A percentile compares a stretch with the other conserved stretches of the same genome.
phyloP scores from a whole-genome alignment of 2,329 filamentous ascomycete species.

The Tolypocladium nubicola region DNA sequence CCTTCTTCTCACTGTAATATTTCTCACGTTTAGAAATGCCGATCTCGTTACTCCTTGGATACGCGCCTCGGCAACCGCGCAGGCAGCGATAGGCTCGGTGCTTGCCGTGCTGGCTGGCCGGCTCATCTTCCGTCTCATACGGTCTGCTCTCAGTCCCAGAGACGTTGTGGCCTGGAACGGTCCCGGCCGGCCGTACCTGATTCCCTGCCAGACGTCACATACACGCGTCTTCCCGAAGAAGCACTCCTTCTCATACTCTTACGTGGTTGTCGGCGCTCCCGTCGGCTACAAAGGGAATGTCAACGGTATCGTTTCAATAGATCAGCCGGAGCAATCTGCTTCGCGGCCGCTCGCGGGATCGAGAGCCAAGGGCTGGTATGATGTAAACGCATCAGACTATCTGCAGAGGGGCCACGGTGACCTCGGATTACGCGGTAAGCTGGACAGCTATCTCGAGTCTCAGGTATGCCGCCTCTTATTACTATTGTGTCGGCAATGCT shows the following conservation, averaged over 20 bases:
- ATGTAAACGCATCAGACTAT: constrained; percentile 50
- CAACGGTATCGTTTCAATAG: constrained; percentile 45
- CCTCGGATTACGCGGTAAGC: constrained; percentile 50
- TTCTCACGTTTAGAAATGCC: constrained; percentile 1
- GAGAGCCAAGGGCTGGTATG: constrained; percentile 37
- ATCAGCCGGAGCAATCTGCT: constrained; percentile 8
- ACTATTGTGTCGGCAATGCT: constrained; percentile 1
- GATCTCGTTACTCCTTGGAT: neutral
- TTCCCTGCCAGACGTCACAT: constrained; percentile 57
- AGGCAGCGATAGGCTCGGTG: neutral
- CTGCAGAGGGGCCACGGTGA: constrained; percentile 41
- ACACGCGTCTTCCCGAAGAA: constrained; percentile 54
- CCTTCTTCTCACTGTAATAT: constrained; percentile 3
- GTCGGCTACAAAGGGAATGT: constrained; percentile 47
- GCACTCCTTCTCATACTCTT: constrained; percentile 60
- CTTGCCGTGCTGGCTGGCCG: neutral
- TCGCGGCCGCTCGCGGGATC: constrained; percentile 4
- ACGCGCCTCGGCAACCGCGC: neutral
- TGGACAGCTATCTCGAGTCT: constrained; percentile 46
- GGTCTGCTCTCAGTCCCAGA: neutral
- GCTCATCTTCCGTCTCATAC: neutral
- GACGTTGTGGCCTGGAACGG: constrained; percentile 3
- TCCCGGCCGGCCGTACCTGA: constrained; percentile 35
- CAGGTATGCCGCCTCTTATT: constrained; percentile 32
- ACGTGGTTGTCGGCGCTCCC: constrained; percentile 58